Conservation (phyloP, 2,329 filamentous ascomycete genomes). For the Curvularia sp. region DNA sequence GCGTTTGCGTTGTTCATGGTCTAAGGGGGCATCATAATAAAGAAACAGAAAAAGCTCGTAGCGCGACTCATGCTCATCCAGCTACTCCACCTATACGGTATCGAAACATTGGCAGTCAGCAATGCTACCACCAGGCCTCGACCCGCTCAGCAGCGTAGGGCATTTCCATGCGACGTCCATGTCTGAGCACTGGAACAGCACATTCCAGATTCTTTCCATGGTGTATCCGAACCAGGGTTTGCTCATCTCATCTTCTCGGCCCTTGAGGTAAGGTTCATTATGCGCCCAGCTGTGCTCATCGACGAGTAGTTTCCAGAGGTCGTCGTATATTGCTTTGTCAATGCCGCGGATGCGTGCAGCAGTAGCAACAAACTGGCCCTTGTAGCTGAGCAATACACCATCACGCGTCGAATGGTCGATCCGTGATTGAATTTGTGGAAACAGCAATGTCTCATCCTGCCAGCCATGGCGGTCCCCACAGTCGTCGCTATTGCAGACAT, state of each 20-base stretch:
- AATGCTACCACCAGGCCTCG: constrained; percentile 32
- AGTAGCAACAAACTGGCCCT: constrained; percentile 58
- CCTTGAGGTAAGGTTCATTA: constrained; percentile 30
- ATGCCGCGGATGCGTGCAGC: constrained; percentile 52
- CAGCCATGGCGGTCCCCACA: constrained; percentile 54
- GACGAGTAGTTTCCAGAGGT: constrained; percentile 35
- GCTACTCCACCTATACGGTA: constrained; percentile 16
- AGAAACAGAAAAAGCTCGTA: constrained; percentile 5
- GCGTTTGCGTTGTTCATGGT: constrained; percentile 7
- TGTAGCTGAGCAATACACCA: constrained; percentile 53
- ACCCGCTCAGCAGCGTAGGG: constrained; percentile 36
- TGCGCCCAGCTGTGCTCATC: constrained; percentile 41
- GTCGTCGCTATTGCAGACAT: constrained; percentile 49
- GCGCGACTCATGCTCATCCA: constrained; percentile 1
- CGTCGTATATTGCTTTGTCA: constrained; percentile 45
- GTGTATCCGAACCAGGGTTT: constrained; percentile 38
- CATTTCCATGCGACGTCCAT: constrained; percentile 40
- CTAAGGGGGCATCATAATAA: constrained; percentile 17
- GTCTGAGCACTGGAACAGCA: constrained; percentile 39
- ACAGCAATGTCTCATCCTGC: constrained; percentile 49
- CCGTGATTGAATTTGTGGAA: constrained; percentile 48
- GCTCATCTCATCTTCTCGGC: constrained; percentile 35
- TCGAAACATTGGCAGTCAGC: constrained; percentile 43
- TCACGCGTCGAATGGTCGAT: constrained; percentile 39
- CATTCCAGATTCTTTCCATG: constrained; percentile 41